Conservation (phyloP, 1,284 basidiomycete genomes). For the Moesziomyces parantarcticus region DNA sequence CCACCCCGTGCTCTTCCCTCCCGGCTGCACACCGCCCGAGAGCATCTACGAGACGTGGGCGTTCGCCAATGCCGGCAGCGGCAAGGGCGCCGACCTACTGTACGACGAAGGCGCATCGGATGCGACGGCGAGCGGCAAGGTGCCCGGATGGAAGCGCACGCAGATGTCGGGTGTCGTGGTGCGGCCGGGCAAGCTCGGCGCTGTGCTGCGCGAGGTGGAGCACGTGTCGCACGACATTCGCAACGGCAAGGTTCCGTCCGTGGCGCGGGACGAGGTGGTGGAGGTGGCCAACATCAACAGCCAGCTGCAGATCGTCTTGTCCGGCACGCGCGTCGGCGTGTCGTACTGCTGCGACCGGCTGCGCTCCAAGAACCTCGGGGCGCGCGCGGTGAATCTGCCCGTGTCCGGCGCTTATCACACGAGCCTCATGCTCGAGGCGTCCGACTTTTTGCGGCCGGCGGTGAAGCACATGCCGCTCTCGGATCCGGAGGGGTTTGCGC, state of each 20-base stretch:
- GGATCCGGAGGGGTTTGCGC: conserved; percentile 34
- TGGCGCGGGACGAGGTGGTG: conserved; percentile 63
- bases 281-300: conserved; percentile 66
- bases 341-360: conserved; percentile 63
- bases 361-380: conserved; percentile 56
- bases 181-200: conserved; percentile 56
- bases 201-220: conserved; percentile 52
- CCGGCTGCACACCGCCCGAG: conserved; percentile 58
- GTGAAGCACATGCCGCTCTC: conserved; percentile 59
- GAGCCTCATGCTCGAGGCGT: conserved; percentile 55
- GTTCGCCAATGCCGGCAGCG: conserved; percentile 63
- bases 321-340: conserved; percentile 62
- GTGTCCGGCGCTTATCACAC: conserved; percentile 65
- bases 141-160: conserved; percentile 56
- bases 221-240: conserved; percentile 52
- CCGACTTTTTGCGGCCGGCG: conserved; percentile 43
- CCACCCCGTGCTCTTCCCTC: conserved; percentile 61
- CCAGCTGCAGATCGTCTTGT: conserved; percentile 62
- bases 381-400: conserved; percentile 65
- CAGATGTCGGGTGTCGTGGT: conserved; percentile 65
- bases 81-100: conserved; percentile 57
- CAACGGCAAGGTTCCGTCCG: conserved; percentile 47
- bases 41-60: conserved; percentile 67
- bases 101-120: conserved; percentile 16
- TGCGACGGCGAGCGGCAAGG: conserved; percentile 3